Evolutionary conservation across 1,284 basidiomycete species (phyloP), one percentile per base, ranked within the genome.

Genomic region (Leccinum pachyderme): DNA sequence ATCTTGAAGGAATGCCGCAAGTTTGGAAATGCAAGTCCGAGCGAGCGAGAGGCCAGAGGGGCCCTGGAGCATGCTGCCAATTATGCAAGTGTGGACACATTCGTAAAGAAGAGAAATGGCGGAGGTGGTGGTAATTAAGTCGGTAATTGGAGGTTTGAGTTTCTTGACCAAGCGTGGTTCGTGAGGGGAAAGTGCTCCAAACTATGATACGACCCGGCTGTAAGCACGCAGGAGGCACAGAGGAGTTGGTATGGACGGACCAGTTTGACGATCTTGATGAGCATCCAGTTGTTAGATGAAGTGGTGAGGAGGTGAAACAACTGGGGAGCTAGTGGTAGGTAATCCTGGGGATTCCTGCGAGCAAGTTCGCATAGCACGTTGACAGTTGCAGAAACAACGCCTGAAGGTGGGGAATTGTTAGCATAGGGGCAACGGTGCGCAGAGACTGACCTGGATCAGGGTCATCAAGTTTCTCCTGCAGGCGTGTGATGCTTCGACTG

Each of bases 281-380:
- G 79, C 91, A 98, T 96, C 97, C 97, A 99, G 68, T 99, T 99
- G 73, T 99, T 99, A 28, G 89, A 91, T 29, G 93, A 94, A 1
- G 88, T 93, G 0, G 94, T 98, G 57, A 99, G 78, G n/a, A 98
- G 81, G 62, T 91, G 90, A 71, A 99, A 99, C 48, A 99, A 76
- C 65, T 94, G 92, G 2, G 97, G 97, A 3, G 96, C 95, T 31
- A 98, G 73, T 3, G 84, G 78, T 5, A 97, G 77, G 67, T 93
- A 94, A 55, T 91, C 88, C 60, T 77, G 76, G 6, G 94, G 92
- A 56, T 87, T 86, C 53, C 82, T 76, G 53, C 91, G 81, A 4
- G 93, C 91, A 28, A 99, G 81, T 75, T 99, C 97, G 72, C 95
- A 97, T 13, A 99, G 78, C 47, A 98, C 91, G 61, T 96, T 98